Percentiles rank a stretch among this genome's conserved stretches.
These are phyloP conservation scores for Penicillium taxi DNA, from an alignment of 495 filamentous ascomycete species.

Conservation along the genomic window DNA sequence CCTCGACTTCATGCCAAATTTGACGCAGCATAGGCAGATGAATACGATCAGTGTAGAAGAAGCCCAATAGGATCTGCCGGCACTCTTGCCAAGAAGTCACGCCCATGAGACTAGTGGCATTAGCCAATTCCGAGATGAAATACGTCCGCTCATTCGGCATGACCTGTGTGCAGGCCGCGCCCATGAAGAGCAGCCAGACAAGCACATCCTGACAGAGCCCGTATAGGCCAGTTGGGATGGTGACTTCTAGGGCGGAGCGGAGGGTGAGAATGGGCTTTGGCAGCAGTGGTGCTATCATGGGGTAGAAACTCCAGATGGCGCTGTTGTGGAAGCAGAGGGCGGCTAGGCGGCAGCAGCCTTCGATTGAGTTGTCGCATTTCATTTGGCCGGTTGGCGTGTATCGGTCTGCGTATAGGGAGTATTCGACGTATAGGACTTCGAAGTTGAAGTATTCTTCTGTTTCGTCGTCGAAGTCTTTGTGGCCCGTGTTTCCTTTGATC, in stretches of 20 bases:
- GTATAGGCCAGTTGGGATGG: slow-evolving; percentile 30
- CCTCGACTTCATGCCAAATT: slow-evolving; percentile 34
- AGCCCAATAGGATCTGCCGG: slow-evolving; percentile 27
- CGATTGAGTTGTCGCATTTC: slow-evolving; percentile 44
- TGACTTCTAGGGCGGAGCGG: slow-evolving; percentile 30
- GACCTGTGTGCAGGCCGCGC: slow-evolving; percentile 27
- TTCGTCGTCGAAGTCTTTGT: slow-evolving; percentile 32
- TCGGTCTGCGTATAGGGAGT: slow-evolving; percentile 35
- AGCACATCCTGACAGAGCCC: slow-evolving; percentile 31
- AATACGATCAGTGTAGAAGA: slow-evolving; percentile 37
- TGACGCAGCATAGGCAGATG: slow-evolving; percentile 27
- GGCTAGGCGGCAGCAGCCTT: slow-evolving; percentile 37
- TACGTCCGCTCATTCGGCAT: slow-evolving; percentile 25
- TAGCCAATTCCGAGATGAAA: slow-evolving; percentile 31
- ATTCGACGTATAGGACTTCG: slow-evolving; percentile 39
- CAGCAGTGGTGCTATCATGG: slow-evolving; percentile 31
- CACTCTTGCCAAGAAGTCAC: slow-evolving; percentile 34
- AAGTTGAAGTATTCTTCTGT: slow-evolving; percentile 42
- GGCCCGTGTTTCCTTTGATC: slow-evolving; percentile 28
- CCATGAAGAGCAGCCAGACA: slow-evolving; percentile 38
- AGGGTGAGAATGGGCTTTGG: slow-evolving; percentile 33
- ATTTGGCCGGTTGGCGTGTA: slow-evolving; percentile 57
- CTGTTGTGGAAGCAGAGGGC: slow-evolving; percentile 41
- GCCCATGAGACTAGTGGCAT: slow-evolving; percentile 23
- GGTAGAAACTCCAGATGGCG: slow-evolving; percentile 42